Conservation (phyloP, 352 stramenopile genomes). For the Phytopythium aichiense region DNA sequence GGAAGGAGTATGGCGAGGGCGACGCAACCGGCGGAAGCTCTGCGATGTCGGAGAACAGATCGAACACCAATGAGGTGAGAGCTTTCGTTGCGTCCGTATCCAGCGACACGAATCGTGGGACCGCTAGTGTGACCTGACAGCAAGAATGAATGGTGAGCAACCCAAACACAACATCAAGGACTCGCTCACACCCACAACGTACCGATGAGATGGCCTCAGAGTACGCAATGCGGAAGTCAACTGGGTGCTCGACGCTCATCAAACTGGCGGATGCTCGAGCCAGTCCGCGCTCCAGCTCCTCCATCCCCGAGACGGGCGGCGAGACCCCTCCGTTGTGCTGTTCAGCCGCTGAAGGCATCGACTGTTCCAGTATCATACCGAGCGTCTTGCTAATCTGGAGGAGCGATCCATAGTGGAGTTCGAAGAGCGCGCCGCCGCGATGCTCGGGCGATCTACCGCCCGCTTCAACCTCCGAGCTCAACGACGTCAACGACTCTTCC, state of each 20-base stretch:
- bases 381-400: slow-evolving; percentile 21
- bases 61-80: slow-evolving; percentile 33
- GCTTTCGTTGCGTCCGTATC: slow-evolving; percentile 13
- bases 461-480: neutral
- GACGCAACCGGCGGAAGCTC: slow-evolving; percentile 8
- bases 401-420: slow-evolving; percentile 26
- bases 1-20: neutral
- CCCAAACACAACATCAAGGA: neutral
- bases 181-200: slow-evolving; percentile 7
- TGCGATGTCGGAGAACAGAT: slow-evolving; percentile 30
- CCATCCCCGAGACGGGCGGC: neutral
- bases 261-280: slow-evolving; percentile 9
- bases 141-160: neutral
- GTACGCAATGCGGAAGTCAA: slow-evolving; percentile 36
- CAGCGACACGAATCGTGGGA: slow-evolving; percentile 9
- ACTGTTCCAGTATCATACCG: slow-evolving; percentile 12
- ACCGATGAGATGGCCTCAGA: slow-evolving; percentile 29
- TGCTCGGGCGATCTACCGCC: neutral
- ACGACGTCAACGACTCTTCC: slow-evolving; percentile 13
- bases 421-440: neutral
- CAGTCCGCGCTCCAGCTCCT: neutral
- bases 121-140: neutral
- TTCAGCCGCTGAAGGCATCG: slow-evolving; percentile 14
- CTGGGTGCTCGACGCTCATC: slow-evolving; percentile 26
- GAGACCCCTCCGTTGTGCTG: no score